A percentile compares a stretch with the other conserved stretches of the same genome.
These are phyloP conservation scores for Sugiyamaella pinicola DNA, from an alignment of 1,139 yeast genomes.

Conservation along the genomic window DNA sequence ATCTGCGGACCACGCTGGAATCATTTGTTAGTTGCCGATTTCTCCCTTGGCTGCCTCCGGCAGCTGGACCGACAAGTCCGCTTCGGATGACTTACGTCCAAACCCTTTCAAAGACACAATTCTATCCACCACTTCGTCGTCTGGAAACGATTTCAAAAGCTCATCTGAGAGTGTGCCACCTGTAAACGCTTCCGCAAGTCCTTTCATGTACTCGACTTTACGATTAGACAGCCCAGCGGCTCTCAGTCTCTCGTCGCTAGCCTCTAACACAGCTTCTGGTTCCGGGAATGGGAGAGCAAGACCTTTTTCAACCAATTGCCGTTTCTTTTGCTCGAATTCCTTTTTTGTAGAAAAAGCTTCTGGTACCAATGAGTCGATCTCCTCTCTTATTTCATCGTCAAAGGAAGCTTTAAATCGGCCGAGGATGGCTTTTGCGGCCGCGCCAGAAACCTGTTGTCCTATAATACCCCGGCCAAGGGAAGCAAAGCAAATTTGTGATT, in stretches of 20 bases:
- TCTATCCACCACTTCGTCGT: conserved; percentile 56
- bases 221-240: conserved; percentile 70
- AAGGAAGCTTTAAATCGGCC: conserved; percentile 50
- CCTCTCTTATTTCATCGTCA: conserved; percentile 8
- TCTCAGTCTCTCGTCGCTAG: conserved; percentile 53
- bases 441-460: conserved; percentile 84
- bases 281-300: conserved; percentile 48
- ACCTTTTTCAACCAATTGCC: conserved; percentile 12
- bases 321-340: conserved; percentile 15
- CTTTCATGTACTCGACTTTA: conserved; percentile 65
- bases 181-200: conserved; percentile 61
- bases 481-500: conserved; percentile 38
- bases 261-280: conserved; percentile 51
- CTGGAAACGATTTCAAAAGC: conserved; percentile 43
- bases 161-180: conserved; percentile 48
- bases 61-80: too few relatives aligned
- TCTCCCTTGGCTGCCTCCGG: background rate
- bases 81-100: conserved; percentile 51
- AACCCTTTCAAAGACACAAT: conserved; percentile 72
- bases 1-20: conserved; percentile 73
- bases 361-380: conserved; percentile 5
- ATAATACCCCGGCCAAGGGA: conserved; percentile 55
- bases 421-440: conserved; percentile 72
- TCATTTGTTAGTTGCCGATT: background rate
- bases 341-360: conserved; percentile 11